Base-by-base conservation (phyloP, 2,329 filamentous ascomycete species). In the Lasiodiplodia sp. region DNA sequence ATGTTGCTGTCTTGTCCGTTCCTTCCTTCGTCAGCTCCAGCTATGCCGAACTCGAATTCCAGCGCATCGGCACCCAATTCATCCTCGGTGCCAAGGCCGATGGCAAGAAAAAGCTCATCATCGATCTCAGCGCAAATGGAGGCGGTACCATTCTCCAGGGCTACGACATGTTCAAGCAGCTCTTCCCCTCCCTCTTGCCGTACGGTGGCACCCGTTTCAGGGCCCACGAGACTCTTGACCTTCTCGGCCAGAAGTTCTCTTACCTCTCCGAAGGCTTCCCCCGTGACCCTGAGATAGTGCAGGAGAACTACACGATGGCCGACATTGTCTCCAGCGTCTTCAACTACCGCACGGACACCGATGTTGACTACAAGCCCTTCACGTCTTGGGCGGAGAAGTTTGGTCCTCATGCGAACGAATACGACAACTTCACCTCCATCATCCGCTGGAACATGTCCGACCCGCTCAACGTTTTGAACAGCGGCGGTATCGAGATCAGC, bases 61-160 rank as follows among this genome's bases (percentile, higher is more conserved):
- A 84, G 64, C 71, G 76, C n/a, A 77, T 81, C 28, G 80, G 79
- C 60, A 77, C 75, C 10, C 76, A 79, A 18, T 80, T 84, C 71
- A 78, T 85, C 56, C 75, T 79, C 11, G 76, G 77, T 16, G 82
- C 82, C 44, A 81, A 82, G 68, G 79, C 81, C 11, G 82, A 81
- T 0, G 85, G 84, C 68, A 89, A 88, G 78, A 88, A 83, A 56
- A 88, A 87, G 75, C 82, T 90, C 0, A 84, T 90, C 12, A 79
- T 91, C 37, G 88, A 90, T 71, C 77, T 90, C 6, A 83, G 82
- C 3, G 82, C 82, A 57, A 90, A 90, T 71, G 85, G 83, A 2
- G 88, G 88, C 52, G 88, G 88, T 28, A 83, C 82, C 16, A 85
- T 90, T 55, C 75, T 88, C 8, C 82, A 86, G n/a, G 88, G 86